Evolutionary conservation across 78 protist species (phyloP), one percentile per base, ranked within the genome.

Genomic region (Speleostelium caveatum): DNA sequence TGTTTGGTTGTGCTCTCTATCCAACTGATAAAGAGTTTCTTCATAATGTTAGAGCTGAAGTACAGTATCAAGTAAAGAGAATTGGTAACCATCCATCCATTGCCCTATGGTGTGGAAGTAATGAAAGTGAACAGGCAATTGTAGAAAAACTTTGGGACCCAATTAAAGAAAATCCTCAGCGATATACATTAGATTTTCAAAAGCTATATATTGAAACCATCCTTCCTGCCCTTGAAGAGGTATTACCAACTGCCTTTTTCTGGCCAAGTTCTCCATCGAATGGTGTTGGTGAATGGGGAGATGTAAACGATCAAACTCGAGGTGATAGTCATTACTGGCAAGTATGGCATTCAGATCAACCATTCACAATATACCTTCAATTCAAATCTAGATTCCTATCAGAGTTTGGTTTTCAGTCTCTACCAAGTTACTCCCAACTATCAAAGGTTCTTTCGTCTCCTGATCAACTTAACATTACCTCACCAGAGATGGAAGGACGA

Each of bases 351-450:
- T 59, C 74, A 19, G 62, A 74, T 73, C 58, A 59, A 56, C 86
- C 78, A 38, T 75, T 75, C 39, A 79, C 86, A 12, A 45, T 65
- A 14, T 79, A 72, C 28, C 86, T 69, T 1, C 80, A 67, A 38
- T 68, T 56, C 3, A 62, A 86, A 39, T 10, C 95, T 5, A 59
- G 97, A 56, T 96, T 96, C 66, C 79, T 69, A 1, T 95, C 97
- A 7, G 98, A 96, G 59, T 96, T 74, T 63, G 98, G 98, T 2
- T 94, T 92, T 35, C 98, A 96, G 76, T 75, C 95, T 6, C 49
- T 80, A 42, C 96, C 97, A 8, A 41, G 85, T 1, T 69, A 42
- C 45, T 6, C 24, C 12, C 72, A 80, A 19, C 60, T 75, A 2
- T 21, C 45, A 74, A 26, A 32, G 14, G 87, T 75, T 5, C 2